Evolutionary conservation across 192 early-diverging fungal genomes (phyloP).

Genomic region (Coemansia sp.): DNA sequence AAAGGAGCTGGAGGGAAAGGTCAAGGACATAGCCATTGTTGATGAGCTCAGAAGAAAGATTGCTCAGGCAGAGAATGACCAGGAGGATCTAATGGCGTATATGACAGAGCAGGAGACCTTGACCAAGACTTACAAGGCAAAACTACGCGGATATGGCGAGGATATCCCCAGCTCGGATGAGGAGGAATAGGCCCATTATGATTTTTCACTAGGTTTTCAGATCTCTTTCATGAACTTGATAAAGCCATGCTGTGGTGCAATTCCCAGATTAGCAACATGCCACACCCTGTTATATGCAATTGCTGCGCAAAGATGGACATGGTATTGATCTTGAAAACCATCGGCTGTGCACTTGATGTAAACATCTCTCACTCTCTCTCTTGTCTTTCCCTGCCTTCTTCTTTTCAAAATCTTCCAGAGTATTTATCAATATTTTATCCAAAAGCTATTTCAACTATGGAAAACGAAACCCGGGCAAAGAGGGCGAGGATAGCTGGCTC

Average conservation of each 20-base stretch:
- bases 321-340: too few relatives aligned
- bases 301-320: background rate
- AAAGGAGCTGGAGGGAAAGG: conserved; percentile 59
- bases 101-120: conserved; percentile 81
- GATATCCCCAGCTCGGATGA: conserved; percentile 56
- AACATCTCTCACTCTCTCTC: too few relatives aligned
- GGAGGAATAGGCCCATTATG: conserved; percentile 58
- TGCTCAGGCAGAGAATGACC: conserved; percentile 59
- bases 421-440: too few relatives aligned
- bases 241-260: too few relatives aligned
- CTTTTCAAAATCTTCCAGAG: too few relatives aligned
- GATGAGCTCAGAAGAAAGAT: conserved; percentile 51
- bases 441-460: too few relatives aligned
- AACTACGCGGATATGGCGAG: conserved; percentile 56
- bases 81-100: conserved; percentile 82
- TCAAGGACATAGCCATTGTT: conserved; percentile 15
- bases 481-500: too few relatives aligned
- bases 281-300: background rate
- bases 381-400: too few relatives aligned
- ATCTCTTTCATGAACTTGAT: background rate
- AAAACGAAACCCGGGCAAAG: too few relatives aligned
- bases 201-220: conserved; percentile 5
- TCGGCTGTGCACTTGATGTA: too few relatives aligned
- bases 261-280: too few relatives aligned
- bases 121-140: conserved; percentile 56